Base-by-base conservation (phyloP, 2,329 filamentous ascomycete genomes). In the Colletotrichum sp. region DNA sequence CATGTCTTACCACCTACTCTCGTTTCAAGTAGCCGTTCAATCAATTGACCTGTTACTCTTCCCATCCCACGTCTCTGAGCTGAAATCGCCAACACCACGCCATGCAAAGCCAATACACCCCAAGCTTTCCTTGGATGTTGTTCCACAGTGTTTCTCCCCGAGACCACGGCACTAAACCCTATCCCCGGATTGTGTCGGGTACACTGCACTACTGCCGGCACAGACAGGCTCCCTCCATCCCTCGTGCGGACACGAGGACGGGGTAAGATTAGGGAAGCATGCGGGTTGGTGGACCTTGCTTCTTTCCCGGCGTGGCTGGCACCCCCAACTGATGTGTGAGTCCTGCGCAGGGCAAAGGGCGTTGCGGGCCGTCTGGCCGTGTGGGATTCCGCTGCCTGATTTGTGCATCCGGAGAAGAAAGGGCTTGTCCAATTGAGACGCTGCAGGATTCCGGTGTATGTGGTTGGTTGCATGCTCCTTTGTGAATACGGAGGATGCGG, bases 1-100 rank as follows among this genome's bases (percentile, higher is more conserved):
- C 13, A 12, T 61, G 64, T 60, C 70, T 75, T 69, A 69, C 64
- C 57, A 48, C 32, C 36, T 63, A 75, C 72, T 75, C 72, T 75
- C 73, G 64, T 69, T 75, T 59, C 39, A 65, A n/a, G 39, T 68
- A 68, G 61, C 61, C n/a, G 28, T 65, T 36, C 24, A 52, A 65
- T 43, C 39, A 75, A 75, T 68, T 59, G 59, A 73, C 26, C 71
- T 43, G 64, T 73, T 68, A 73, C 65, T 52, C 21, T 21, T 63
- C 28, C 8, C 52, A 26, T 61, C 12, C 18, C 59, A 34, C 8
- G 0, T 4, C 1, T 21, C 16, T 30, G 59, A 16, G 28, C n/a
- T 61, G 59, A 1, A 32, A 32, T 16, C 48, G 43, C 57, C 66
- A 64, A 74, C n/a, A n/a, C 4, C 16, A 21, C 30, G 24, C 57